Conservation (phyloP, 345 rosid species). For the Citrus hindsii region DNA sequence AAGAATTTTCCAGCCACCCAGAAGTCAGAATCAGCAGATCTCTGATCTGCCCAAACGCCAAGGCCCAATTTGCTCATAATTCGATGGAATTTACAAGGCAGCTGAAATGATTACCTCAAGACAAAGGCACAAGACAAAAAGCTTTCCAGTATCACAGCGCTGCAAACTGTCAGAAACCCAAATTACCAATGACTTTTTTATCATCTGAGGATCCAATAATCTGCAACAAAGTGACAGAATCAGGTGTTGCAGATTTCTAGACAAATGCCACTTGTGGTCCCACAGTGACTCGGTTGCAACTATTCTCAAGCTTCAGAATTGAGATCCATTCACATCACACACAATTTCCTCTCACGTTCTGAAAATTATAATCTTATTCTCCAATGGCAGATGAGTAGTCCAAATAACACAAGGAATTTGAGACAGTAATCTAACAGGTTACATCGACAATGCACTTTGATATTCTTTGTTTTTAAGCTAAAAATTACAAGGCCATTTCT, state of each 20-base stretch:
- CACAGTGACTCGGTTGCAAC: conserved; percentile 13
- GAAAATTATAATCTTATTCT: conserved; percentile 19
- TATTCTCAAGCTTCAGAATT: conserved; percentile 2
- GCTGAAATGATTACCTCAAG: conserved; percentile 21
- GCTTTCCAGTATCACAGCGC: conserved; percentile 8
- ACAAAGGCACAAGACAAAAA: conserved; percentile 24
- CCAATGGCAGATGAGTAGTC: background rate
- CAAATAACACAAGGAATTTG: conserved; percentile 1
- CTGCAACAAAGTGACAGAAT: conserved; percentile 25
- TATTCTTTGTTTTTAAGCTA: conserved; percentile 31
- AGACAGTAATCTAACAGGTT: conserved; percentile 16
- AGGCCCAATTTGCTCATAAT: background rate
- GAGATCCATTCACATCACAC: conserved; percentile 15
- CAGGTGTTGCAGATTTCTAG: conserved; percentile 26
- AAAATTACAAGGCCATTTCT: conserved; percentile 31
- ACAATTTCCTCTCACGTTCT: conserved; percentile 18
- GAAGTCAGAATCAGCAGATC: background rate
- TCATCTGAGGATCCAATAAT: conserved; percentile 27
- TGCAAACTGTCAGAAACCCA: conserved; percentile 23
- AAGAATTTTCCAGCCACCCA: conserved; percentile 8
- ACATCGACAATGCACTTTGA: conserved; percentile 46
- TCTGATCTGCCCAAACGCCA: conserved; percentile 8
- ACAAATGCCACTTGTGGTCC: conserved; percentile 22
- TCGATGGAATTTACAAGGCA: conserved; percentile 13
- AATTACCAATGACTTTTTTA: background rate